Conservation (phyloP, 1,139 yeast species). For the Debaryomyces robertsiae region DNA sequence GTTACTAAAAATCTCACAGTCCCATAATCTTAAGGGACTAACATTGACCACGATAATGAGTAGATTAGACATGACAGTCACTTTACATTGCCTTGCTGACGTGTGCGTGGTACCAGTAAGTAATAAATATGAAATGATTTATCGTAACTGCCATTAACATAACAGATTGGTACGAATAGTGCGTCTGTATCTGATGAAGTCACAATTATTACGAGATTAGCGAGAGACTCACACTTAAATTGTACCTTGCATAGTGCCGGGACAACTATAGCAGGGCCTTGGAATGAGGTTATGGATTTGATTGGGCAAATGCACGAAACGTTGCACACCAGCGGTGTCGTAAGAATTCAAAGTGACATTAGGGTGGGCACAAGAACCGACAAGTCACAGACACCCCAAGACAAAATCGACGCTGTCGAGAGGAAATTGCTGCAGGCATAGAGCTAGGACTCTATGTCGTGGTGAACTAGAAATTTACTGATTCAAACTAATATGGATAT, state of each 20-base stretch:
- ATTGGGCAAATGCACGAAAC: conserved; percentile 79
- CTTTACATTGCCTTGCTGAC: conserved; percentile 73
- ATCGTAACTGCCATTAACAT: conserved; percentile 8
- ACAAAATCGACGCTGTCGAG: conserved; percentile 64
- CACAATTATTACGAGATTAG: conserved; percentile 63
- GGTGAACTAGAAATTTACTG: no score
- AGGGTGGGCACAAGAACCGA: conserved; percentile 83
- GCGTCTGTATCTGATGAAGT: conserved; percentile 83
- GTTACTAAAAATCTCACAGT: no score
- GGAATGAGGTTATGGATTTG: conserved; percentile 80
- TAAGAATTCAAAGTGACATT: conserved; percentile 81
- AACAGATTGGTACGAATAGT: conserved; percentile 72
- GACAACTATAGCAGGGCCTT: conserved; percentile 89
- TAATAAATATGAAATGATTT: not conserved
- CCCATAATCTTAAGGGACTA: no score
- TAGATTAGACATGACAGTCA: conserved; percentile 29
- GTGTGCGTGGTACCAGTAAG: conserved; percentile 73
- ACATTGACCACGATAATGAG: not conserved
- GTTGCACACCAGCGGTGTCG: conserved; percentile 67
- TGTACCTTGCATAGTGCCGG: conserved; percentile 87
- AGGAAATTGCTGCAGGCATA: conserved; percentile 54
- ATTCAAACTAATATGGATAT: no score
- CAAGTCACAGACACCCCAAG: conserved; percentile 65
- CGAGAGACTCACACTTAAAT: conserved; percentile 61
- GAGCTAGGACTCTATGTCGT: no score